Base-by-base conservation (phyloP, 2,329 filamentous ascomycete genomes). In the Bisporella sp. region DNA sequence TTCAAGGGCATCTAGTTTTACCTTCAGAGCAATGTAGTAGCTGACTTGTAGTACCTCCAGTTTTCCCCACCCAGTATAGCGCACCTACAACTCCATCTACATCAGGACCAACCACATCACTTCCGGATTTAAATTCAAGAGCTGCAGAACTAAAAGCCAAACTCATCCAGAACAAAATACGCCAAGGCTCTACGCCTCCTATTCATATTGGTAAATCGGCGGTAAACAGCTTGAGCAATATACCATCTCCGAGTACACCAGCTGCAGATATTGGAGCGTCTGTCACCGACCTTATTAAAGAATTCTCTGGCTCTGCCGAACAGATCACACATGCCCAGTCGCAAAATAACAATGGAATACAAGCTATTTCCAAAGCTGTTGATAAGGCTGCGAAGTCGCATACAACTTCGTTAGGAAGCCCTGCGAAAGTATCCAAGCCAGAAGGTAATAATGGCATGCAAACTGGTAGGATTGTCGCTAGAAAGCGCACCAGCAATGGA, bases 131-230 rank as follows among this genome's bases (percentile, higher is more conserved):
- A 31, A 61, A 57, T 48, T 56, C 57, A 11, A 56, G 61, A 57
- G 63, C 63, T 28, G 61, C 59, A 41, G 59, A 66, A 55, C 45
- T 66, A 31, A 66, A 64, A 44, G 63, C 61, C 40, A 48, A 61
- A 49, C 48, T 66, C 30, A 43, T 66, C 44, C 63, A 57, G 45
- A 52, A 53, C 45, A 56, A 52, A 53, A 54, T 57, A 53, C 53
- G 50, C 32, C 52, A 58, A 50, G 54, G 49, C 29, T 55, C 55
- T 39, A 59, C 59, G 12, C 58, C 61, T 49, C 51, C 57, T 32
- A 47, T 52, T 41, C 30, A 11, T 28, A 44, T 31, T 8, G 11
- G 21, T 43, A 45, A 31, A 5, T 21, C 32, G 29, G 33, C 40
- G 29, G 32, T 48, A 28, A 59, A 52, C 21, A 21, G 21, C 21